Percentiles rank a stretch among this genome's conserved stretches.
These are phyloP conservation scores for Candida nonsorbophila DNA, from an alignment of 805 yeast species.

Conservation along the genomic window DNA sequence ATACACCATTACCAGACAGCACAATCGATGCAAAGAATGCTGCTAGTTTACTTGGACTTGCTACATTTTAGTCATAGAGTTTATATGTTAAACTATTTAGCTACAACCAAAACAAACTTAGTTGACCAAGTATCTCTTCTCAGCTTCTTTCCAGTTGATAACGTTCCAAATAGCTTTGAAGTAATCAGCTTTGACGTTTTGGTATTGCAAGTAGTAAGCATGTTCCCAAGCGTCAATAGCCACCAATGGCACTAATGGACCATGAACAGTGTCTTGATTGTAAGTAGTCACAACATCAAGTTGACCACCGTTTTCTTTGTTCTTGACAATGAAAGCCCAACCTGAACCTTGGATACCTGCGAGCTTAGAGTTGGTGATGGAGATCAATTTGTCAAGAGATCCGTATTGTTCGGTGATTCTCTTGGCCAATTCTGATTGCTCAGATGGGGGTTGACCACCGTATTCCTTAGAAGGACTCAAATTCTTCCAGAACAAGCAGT, in stretches of 20 bases:
- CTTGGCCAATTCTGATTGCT: conserved; percentile 37
- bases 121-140: conserved; percentile 31
- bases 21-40: conserved; percentile 76
- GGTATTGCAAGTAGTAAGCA: conserved; percentile 49
- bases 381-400: conserved; percentile 38
- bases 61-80: conserved; percentile 46
- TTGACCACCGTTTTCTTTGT: conserved; percentile 36
- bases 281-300: conserved; percentile 41
- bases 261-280: conserved; percentile 45
- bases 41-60: conserved; percentile 72
- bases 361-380: conserved; percentile 35
- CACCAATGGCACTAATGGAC: conserved; percentile 38
- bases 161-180: conserved; percentile 49
- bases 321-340: conserved; percentile 48
- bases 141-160: conserved; percentile 47
- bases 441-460: conserved; percentile 55
- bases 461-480: conserved; percentile 40
- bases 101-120: conserved; percentile 2
- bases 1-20: conserved; percentile 9
- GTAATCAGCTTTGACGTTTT: conserved; percentile 46
- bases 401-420: conserved; percentile 39
- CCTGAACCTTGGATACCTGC: conserved; percentile 51
- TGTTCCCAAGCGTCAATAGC: conserved; percentile 55
- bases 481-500: conserved; percentile 45
- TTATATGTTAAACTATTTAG: too few species aligned